A percentile compares a stretch with the other conserved stretches of the same genome.
Evolutionary conservation across 192 early-diverging fungal species (phyloP).

Genomic region (Chytriomyces hyalinus): DNA sequence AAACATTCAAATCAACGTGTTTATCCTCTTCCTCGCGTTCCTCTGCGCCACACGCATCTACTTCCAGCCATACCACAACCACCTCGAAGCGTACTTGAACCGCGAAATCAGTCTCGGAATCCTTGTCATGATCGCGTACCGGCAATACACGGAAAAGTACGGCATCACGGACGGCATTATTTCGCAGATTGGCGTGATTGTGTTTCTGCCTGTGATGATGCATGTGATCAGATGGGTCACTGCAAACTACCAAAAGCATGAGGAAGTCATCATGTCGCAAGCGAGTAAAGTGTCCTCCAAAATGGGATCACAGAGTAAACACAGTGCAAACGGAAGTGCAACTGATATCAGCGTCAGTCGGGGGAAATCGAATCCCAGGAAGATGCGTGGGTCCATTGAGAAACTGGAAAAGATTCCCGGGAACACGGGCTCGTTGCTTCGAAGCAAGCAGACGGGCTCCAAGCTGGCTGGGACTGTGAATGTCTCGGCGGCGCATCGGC

Average conservation of each 20-base stretch:
- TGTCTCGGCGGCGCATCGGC: too few relatives aligned
- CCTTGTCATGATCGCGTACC: slow-evolving; percentile 7
- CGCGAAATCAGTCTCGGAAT: slow-evolving; percentile 7
- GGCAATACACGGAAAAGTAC: slow-evolving; percentile 1
- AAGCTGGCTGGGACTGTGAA: too few relatives aligned
- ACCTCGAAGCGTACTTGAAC: slow-evolving; percentile 26
- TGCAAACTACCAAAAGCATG: slow-evolving; percentile 11
- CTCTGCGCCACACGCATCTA: slow-evolving; percentile 3
- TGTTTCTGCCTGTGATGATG: slow-evolving; percentile 13
- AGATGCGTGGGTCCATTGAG: too few relatives aligned
- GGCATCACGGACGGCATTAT: background rate
- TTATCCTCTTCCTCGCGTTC: slow-evolving; percentile 4
- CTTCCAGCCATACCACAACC: slow-evolving; percentile 9
- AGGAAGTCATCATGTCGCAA: background rate
- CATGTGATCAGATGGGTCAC: slow-evolving; percentile 9
- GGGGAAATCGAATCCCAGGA: too few relatives aligned
- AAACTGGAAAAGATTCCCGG: too few relatives aligned
- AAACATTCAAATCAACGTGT: background rate
- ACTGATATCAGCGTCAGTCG: too few relatives aligned
- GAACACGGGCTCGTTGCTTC: too few relatives aligned
- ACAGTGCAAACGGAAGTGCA: too few relatives aligned
- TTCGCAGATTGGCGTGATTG: slow-evolving; percentile 4
- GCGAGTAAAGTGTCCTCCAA: too few relatives aligned
- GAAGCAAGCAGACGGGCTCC: too few relatives aligned
- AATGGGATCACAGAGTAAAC: too few relatives aligned